Evolutionary conservation across 1,284 basidiomycete genomes (phyloP).

Genomic region (Fomitopsis schrenkii): DNA sequence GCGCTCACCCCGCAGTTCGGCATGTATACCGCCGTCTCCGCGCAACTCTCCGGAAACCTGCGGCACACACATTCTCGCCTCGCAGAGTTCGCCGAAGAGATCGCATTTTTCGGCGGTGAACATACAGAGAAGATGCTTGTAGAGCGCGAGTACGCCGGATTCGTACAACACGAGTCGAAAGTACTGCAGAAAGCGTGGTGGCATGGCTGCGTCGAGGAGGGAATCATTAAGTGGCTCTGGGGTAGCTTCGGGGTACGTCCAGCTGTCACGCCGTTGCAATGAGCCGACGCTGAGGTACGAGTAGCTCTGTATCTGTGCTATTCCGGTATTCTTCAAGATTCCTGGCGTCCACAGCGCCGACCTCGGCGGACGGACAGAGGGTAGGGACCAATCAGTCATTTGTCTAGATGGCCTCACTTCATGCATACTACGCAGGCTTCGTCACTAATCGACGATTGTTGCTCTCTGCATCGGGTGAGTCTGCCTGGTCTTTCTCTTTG

Average conservation of each 20-base stretch:
- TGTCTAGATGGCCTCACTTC: neutral
- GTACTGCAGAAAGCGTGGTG: constrained; percentile 83
- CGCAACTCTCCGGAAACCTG: constrained; percentile 85
- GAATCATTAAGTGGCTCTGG: constrained; percentile 98
- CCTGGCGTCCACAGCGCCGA: constrained; percentile 69
- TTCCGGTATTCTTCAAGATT: constrained; percentile 91
- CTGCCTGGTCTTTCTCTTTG: neutral
- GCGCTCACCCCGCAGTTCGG: constrained; percentile 93
- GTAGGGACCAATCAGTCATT: constrained; percentile 32
- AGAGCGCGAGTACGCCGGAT: constrained; percentile 85
- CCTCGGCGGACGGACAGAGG: constrained; percentile 84
- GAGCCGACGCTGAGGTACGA: neutral
- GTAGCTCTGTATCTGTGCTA: constrained; percentile 86
- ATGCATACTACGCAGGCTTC: constrained; percentile 53
- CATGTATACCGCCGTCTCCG: constrained; percentile 79
- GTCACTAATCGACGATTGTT: constrained; percentile 92
- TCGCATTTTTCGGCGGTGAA: constrained; percentile 92
- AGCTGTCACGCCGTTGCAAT: neutral
- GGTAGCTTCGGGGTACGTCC: constrained; percentile 81
- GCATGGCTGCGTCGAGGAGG: constrained; percentile 92
- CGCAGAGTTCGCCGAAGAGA: constrained; percentile 90
- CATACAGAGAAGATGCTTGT: constrained; percentile 90
- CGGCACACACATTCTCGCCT: constrained; percentile 94
- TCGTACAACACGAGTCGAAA: constrained; percentile 87
- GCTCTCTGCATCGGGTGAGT: constrained; percentile 70